These are phyloP conservation scores for Dactylellina drechsleri DNA, from an alignment of 2,329 filamentous ascomycete genomes.

Conservation along the genomic window DNA sequence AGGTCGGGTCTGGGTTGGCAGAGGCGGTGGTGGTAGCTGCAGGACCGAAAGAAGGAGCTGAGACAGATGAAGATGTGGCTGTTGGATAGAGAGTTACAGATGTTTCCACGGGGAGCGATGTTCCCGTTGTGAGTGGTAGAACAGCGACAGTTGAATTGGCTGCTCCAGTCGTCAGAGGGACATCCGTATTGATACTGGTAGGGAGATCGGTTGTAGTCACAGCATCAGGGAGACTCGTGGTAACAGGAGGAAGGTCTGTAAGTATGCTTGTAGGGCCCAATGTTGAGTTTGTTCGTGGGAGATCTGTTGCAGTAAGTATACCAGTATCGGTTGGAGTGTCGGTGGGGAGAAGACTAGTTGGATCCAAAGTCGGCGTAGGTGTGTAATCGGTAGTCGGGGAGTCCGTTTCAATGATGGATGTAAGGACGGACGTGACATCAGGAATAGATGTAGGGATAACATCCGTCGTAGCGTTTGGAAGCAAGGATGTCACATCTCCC, in stretches of 20 bases:
- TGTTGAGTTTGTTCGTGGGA: slow-evolving; percentile 56
- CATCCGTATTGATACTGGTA: slow-evolving; percentile 6
- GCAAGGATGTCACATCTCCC: slow-evolving; percentile 58
- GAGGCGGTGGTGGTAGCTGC: slow-evolving; percentile 66
- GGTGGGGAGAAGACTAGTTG: slow-evolving; percentile 46
- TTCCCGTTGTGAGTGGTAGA: slow-evolving; percentile 14
- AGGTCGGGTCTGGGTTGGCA: slow-evolving; percentile 70
- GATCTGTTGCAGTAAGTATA: slow-evolving; percentile 39
- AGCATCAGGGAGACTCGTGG: slow-evolving; percentile 54
- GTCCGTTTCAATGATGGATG: slow-evolving; percentile 9
- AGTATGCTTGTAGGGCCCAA: slow-evolving; percentile 39
- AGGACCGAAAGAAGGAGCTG: slow-evolving; percentile 62
- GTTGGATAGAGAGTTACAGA: slow-evolving; percentile 55
- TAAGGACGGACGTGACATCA: slow-evolving; percentile 36
- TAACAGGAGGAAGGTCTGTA: slow-evolving; percentile 53
- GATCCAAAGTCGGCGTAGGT: slow-evolving; percentile 56
- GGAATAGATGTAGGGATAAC: slow-evolving; percentile 21
- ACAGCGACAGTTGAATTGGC: slow-evolving; percentile 58
- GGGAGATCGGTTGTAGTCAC: slow-evolving; percentile 21
- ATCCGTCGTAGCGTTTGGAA: slow-evolving; percentile 45
- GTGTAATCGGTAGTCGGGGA: slow-evolving; percentile 27
- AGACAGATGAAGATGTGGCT: slow-evolving; percentile 61
- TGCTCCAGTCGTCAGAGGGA: slow-evolving; percentile 57
- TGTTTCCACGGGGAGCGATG: slow-evolving; percentile 58
- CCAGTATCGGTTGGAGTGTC: slow-evolving; percentile 54